Conservation (phyloP, 2,329 filamentous ascomycete species). For the Blastomyces percursus region DNA sequence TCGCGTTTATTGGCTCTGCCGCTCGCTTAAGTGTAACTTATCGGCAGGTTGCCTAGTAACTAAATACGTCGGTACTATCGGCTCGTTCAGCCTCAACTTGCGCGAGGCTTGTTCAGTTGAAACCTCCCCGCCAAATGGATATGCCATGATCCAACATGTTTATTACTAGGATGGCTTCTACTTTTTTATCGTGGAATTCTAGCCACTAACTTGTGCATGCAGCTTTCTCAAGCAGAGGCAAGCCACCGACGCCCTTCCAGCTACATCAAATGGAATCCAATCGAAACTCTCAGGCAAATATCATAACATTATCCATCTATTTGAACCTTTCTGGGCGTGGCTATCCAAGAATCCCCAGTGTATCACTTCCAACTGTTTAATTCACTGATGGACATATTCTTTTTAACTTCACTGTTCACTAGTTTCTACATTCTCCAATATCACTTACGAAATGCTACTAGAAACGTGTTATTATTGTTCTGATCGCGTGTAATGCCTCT, state of each 20-base stretch:
- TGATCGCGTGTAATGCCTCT: not conserved
- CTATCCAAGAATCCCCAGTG: not conserved
- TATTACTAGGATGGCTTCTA: not conserved
- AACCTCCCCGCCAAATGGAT: not conserved
- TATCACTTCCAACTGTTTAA: not conserved
- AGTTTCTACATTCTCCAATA: not conserved
- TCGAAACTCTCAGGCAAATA: conserved; percentile 9
- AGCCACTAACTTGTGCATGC: not conserved
- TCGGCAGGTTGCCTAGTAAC: not conserved
- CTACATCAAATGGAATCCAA: conserved; percentile 10
- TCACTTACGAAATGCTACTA: not conserved
- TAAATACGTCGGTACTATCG: not conserved
- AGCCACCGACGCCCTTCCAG: not conserved
- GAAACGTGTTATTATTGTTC: not conserved
- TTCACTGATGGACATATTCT: not conserved
- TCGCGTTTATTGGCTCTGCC: not conserved
- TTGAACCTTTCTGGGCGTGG: conserved; percentile 1
- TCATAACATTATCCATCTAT: not conserved
- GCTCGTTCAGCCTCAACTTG: not conserved
- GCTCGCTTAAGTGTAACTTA: not conserved
- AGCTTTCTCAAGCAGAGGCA: not conserved
- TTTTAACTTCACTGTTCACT: not conserved
- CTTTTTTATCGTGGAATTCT: not conserved
- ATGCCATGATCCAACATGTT: not conserved
- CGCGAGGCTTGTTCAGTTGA: not conserved